Evolutionary conservation across 192 early-diverging fungal genomes (phyloP), one percentile per base, ranked within the genome.

Genomic region (Kickxella alabastrina): DNA sequence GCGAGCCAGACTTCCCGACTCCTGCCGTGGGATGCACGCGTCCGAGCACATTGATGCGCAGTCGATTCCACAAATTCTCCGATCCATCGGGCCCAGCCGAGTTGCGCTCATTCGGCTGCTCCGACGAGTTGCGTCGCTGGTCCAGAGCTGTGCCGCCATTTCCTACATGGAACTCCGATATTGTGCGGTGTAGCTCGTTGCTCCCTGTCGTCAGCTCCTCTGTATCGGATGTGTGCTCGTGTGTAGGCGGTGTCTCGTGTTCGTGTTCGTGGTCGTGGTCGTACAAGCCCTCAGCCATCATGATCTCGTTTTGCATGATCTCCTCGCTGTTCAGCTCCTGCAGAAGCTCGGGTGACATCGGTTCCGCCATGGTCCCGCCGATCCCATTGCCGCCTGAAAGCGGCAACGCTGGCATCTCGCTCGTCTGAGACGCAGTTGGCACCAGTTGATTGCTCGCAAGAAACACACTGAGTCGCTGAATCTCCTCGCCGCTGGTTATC

Each of bases 271-370:
- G n/a, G n/a, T n/a, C n/a, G n/a, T n/a, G n/a, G n/a, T n/a, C n/a
- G n/a, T n/a, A n/a, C n/a, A n/a, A n/a, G 17, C 58, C 62, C 58
- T 61, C 62, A 29, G 56, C 56, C 72, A 75, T 75, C 60, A 75
- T 59, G 13, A 51, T 45, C 50, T 75, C 72, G 57, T 54, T 57
- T 49, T 64, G 60, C 49, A 44, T 58, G 45, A 63, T 57, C 21
- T 75, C 72, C 24, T 59, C 60, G 34, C 56, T 57, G 49, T 72
- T 63, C 49, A 59, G 59, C 29, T 52, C 64, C 3, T 18, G 45
- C 31, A 59, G 34, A 10, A 62, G 31, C 57, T 57, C 51, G 9
- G 64, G 63, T 50, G 55, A 53, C 29, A 13, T 1, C 4, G 57
- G 41, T 6, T 35, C 42, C 10, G 15, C 18, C 19, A 24, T 6